phyloP scores from a whole-genome alignment of 345 rosid genomes.

The Cardamine occulta region DNA sequence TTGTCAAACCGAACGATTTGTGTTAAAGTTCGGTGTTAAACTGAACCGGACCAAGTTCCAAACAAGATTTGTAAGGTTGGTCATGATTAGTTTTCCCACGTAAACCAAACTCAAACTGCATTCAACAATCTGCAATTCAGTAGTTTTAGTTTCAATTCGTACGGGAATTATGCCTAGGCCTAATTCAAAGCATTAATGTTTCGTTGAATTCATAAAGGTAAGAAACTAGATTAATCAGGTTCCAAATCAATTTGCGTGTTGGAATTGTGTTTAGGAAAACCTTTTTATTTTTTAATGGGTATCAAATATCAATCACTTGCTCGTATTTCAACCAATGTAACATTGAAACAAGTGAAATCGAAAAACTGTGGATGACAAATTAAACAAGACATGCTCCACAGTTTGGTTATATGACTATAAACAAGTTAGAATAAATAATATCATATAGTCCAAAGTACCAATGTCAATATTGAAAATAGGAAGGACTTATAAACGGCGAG shows the following conservation, averaged over 20 bases:
- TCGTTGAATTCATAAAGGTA: too few species aligned
- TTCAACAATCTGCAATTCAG: too few species aligned
- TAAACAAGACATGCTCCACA: not conserved
- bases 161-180: too few species aligned
- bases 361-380: not conserved
- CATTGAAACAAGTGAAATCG: not conserved
- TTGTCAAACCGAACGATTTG: too few species aligned
- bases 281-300: too few species aligned
- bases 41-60: too few species aligned
- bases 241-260: not conserved
- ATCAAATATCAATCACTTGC: not conserved
- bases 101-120: too few species aligned
- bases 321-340: not conserved
- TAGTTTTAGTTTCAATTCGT: too few species aligned
- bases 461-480: not conserved
- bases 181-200: too few species aligned
- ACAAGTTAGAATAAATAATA: constrained; percentile 15
- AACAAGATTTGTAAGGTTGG: too few species aligned
- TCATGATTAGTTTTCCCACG: too few species aligned
- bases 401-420: constrained; percentile 3
- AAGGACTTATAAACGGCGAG: constrained; percentile 29
- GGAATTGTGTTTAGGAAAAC: not conserved
- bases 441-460: not conserved
- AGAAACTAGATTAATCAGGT: not conserved
- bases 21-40: too few species aligned